Evolutionary conservation across 2,329 filamentous ascomycete genomes (phyloP).

Genomic region (Esteya vermicola): DNA sequence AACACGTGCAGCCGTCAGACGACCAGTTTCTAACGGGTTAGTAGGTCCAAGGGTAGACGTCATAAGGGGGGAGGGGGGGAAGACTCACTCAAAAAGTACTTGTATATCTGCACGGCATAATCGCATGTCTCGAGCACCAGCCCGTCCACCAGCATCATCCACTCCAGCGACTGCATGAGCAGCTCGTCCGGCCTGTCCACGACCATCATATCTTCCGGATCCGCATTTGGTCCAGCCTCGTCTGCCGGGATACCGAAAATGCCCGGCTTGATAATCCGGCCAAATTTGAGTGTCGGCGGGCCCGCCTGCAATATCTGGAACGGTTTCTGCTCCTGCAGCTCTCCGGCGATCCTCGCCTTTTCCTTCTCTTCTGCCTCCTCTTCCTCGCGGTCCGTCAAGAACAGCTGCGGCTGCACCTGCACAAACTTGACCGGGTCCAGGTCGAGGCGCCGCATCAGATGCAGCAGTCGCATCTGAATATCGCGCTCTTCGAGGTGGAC

Average conservation of each 20-base stretch:
- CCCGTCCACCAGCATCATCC: conserved; percentile 61
- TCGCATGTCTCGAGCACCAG: conserved; percentile 19
- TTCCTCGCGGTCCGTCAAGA: conserved; percentile 32
- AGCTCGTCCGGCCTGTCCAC: conserved; percentile 49
- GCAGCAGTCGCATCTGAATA: conserved; percentile 54
- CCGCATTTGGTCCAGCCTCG: conserved; percentile 34
- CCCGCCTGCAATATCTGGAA: conserved; percentile 37
- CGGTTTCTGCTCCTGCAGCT: conserved; percentile 23
- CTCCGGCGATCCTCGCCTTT: no score
- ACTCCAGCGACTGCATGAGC: conserved; percentile 69
- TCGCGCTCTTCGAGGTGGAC: conserved; percentile 54
- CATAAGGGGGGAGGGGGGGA: conserved; percentile 2
- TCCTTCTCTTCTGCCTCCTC: no score
- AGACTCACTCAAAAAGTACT: conserved; percentile 69
- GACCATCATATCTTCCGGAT: conserved; percentile 9
- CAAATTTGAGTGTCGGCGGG: conserved; percentile 38
- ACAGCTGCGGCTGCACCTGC: conserved; percentile 46
- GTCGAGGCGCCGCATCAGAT: conserved; percentile 58
- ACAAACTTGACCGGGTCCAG: conserved; percentile 63
- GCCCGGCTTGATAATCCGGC: conserved; percentile 52
- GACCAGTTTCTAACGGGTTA: conserved; percentile 26
- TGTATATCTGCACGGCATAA: conserved; percentile 57
- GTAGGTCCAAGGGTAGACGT: conserved; percentile 1
- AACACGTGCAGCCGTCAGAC: conserved; percentile 39
- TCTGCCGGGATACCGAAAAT: conserved; percentile 65